phyloP scores from a whole-genome alignment of 208 protist species.

The Wallacemonas collosoma region DNA sequence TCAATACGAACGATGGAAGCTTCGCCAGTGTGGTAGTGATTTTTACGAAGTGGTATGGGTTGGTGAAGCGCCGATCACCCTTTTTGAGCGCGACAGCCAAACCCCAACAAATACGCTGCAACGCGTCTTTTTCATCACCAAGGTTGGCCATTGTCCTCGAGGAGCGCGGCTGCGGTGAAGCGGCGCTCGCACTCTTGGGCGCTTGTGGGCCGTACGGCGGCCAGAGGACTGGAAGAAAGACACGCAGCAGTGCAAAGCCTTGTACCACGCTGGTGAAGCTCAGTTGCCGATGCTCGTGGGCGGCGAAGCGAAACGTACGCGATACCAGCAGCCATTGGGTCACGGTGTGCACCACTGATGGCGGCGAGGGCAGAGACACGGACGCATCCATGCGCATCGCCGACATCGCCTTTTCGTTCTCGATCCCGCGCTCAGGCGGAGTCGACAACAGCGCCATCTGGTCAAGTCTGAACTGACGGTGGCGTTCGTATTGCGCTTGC shows the following conservation, averaged over 20 bases:
- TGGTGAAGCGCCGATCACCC: constrained; percentile 62
- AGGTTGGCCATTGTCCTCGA: constrained; percentile 16
- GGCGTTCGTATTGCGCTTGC: constrained; percentile 7
- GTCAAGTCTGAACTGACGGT: constrained; percentile 4
- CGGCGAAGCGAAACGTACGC: constrained; percentile 29
- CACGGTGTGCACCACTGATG: background rate
- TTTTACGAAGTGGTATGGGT: constrained; percentile 80
- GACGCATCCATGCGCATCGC: too few species aligned
- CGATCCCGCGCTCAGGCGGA: background rate
- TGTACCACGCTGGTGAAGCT: constrained; percentile 78
- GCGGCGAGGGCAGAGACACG: background rate
- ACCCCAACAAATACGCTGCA: constrained; percentile 52
- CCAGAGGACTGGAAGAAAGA: constrained; percentile 58
- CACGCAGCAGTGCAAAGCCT: constrained; percentile 66
- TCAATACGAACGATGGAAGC: constrained; percentile 52
- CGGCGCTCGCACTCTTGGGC: background rate
- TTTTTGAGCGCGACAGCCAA: constrained; percentile 47
- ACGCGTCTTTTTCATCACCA: constrained; percentile 36
- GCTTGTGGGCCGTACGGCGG: constrained; percentile 30
- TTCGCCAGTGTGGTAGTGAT: constrained; percentile 58
- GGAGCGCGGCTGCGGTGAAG: background rate
- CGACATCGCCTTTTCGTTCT: background rate
- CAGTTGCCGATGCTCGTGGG: constrained; percentile 41
- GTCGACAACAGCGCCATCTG: background rate
- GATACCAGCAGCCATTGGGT: constrained; percentile 23